A percentile compares a stretch with the other conserved stretches of the same genome.
Conservation (phyloP, 2,329 filamentous ascomycete species). For the Clarireedia hainanense region DNA sequence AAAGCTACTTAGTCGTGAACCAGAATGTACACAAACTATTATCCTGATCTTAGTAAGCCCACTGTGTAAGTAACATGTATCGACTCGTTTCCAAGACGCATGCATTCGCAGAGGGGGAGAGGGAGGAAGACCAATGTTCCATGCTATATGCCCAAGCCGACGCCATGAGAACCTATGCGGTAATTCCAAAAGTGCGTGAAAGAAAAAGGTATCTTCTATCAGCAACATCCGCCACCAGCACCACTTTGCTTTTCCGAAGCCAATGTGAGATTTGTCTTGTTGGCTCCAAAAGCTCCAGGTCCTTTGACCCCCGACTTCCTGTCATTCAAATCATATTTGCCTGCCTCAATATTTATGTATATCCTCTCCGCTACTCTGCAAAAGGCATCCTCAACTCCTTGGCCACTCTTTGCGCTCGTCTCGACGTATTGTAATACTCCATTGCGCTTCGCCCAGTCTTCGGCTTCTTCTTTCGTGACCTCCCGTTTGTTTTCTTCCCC, state of each 20-base stretch:
- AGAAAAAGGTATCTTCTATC: not conserved
- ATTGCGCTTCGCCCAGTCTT: constrained; percentile 81
- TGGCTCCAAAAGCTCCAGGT: constrained; percentile 40
- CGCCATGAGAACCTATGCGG: too few species aligned
- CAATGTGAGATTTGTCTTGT: constrained; percentile 39
- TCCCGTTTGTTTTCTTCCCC: constrained; percentile 58
- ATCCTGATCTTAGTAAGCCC: not conserved
- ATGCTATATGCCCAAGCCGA: not conserved
- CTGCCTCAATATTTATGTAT: constrained; percentile 92
- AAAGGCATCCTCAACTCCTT: constrained; percentile 89
- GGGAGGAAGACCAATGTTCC: too few species aligned
- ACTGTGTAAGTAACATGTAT: too few species aligned
- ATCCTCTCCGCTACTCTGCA: constrained; percentile 90
- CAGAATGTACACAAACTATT: constrained; percentile 1
- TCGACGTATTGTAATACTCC: constrained; percentile 90
- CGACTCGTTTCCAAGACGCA: too few species aligned
- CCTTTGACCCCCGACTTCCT: constrained; percentile 86
- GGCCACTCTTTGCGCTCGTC: constrained; percentile 90
- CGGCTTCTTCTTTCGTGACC: constrained; percentile 74
- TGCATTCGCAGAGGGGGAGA: too few species aligned
- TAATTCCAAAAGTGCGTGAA: too few species aligned
- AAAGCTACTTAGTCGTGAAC: constrained; percentile 1
- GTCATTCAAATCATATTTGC: constrained; percentile 85
- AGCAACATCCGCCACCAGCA: constrained; percentile 25
- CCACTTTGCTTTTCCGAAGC: constrained; percentile 16